phyloP scores from a whole-genome alignment of 1,284 basidiomycete genomes.

The Fomitopsis pinicola region DNA sequence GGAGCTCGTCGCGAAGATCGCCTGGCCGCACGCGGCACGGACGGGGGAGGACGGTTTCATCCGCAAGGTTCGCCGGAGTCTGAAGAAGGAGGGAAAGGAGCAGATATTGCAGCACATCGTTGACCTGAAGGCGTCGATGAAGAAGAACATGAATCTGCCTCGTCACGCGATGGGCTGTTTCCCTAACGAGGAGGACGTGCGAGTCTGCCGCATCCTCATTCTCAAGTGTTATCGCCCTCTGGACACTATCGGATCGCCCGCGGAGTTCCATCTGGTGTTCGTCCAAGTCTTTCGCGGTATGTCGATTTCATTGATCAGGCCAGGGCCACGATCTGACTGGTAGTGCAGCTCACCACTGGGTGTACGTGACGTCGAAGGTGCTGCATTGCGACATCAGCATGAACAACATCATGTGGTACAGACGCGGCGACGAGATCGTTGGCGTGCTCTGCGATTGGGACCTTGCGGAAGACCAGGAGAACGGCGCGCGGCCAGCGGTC shows the following conservation, averaged over 20 bases:
- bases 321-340: too few relatives aligned
- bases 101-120: not conserved
- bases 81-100: not conserved
- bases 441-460: conserved; percentile 27
- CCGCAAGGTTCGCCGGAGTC: not conserved
- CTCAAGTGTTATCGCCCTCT: not conserved
- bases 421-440: not conserved
- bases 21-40: not conserved
- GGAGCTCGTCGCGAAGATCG: not conserved
- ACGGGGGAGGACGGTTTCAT: not conserved
- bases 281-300: not conserved
- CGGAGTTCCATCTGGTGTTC: not conserved
- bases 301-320: not conserved
- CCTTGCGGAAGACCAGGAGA: not conserved
- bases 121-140: conserved; percentile 1
- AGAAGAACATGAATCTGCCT: conserved; percentile 1
- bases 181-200: not conserved
- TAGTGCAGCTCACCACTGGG: not conserved
- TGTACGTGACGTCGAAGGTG: not conserved
- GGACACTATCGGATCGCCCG: not conserved
- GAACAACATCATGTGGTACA: conserved; percentile 24
- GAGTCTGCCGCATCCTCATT: not conserved
- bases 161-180: not conserved
- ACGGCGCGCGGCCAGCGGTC: not conserved
- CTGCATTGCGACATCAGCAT: not conserved